These are phyloP conservation scores for Paramyrothecium roridum DNA, from an alignment of 2,329 filamentous ascomycete genomes.

Conservation along the genomic window DNA sequence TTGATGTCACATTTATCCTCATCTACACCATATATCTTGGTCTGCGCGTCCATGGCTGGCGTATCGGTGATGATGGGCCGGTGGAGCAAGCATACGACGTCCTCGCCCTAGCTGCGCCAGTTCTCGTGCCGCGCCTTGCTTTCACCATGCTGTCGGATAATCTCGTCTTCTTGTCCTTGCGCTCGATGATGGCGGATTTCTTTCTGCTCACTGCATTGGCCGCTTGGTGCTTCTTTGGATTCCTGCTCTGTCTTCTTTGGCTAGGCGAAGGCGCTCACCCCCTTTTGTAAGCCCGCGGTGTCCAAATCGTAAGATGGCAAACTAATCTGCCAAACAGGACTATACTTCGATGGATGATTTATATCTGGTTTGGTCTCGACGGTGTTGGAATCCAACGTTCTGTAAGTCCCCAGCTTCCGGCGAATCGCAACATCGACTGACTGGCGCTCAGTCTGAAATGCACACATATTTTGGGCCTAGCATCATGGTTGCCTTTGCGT, in stretches of 20 bases:
- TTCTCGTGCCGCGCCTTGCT: constrained; percentile 74
- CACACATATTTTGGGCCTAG: constrained; percentile 76
- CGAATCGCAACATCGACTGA: constrained; percentile 5
- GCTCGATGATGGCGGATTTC: constrained; percentile 85
- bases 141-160: constrained; percentile 84
- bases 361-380: constrained; percentile 88
- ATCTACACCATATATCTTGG: constrained; percentile 69
- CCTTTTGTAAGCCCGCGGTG: constrained; percentile 50
- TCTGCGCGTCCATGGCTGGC: constrained; percentile 64
- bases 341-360: constrained; percentile 88
- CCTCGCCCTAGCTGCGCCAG: constrained; percentile 74
- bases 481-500: constrained; percentile 80
- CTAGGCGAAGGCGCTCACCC: constrained; percentile 63
- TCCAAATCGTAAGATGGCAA: neutral
- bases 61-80: constrained; percentile 40
- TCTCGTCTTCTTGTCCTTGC: constrained; percentile 74
- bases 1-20: constrained; percentile 73
- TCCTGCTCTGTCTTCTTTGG: constrained; percentile 77
- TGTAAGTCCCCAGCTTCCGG: constrained; percentile 25
- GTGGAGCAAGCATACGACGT: constrained; percentile 72
- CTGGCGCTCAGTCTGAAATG: constrained; percentile 54
- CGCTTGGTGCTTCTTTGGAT: constrained; percentile 80
- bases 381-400: constrained; percentile 61
- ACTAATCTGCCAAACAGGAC: constrained; percentile 38
- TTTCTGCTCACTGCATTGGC: constrained; percentile 72